Conservation (phyloP, 2,329 filamentous ascomycete species). For the Colletotrichum cordylinicola region DNA sequence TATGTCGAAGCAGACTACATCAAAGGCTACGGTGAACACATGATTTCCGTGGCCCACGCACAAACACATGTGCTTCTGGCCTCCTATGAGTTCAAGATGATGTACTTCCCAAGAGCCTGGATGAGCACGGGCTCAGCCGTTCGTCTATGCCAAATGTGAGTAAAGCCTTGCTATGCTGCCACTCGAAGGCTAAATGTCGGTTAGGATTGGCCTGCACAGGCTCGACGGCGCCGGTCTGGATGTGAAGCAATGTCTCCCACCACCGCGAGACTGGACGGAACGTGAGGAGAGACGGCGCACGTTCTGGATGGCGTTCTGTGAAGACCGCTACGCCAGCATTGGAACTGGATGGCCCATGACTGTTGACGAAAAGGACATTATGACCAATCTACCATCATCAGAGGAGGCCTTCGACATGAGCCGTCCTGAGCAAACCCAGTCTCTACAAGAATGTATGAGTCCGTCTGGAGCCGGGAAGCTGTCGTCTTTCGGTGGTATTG, state of each 20-base stretch:
- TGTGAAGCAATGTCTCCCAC: constrained; percentile 89
- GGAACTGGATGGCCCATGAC: constrained; percentile 98
- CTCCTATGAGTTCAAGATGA: constrained; percentile 93
- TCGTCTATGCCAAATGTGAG: constrained; percentile 83
- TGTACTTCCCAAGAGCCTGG: constrained; percentile 97
- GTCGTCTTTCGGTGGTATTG: constrained; percentile 79
- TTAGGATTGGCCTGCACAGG: constrained; percentile 89
- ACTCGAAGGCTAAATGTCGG: neutral
- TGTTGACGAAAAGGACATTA: constrained; percentile 89
- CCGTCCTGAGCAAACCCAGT: constrained; percentile 73
- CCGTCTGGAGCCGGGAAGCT: constrained; percentile 76
- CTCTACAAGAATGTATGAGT: constrained; percentile 72
- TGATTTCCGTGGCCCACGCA: constrained; percentile 84
- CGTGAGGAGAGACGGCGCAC: constrained; percentile 88
- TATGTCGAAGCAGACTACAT: constrained; percentile 91
- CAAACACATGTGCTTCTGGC: constrained; percentile 84
- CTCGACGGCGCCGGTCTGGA: constrained; percentile 83
- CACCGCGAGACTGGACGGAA: constrained; percentile 92
- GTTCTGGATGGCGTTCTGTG: constrained; percentile 93
- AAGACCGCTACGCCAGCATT: constrained; percentile 92
- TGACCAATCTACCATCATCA: constrained; percentile 82
- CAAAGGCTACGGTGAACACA: constrained; percentile 88
- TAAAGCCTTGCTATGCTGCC: neutral
- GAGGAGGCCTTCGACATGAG: constrained; percentile 88
- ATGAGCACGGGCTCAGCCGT: constrained; percentile 84